Evolutionary conservation across 208 protist genomes (phyloP), one percentile per base, ranked within the genome.

Genomic region (Trypanosoma lewisi): DNA sequence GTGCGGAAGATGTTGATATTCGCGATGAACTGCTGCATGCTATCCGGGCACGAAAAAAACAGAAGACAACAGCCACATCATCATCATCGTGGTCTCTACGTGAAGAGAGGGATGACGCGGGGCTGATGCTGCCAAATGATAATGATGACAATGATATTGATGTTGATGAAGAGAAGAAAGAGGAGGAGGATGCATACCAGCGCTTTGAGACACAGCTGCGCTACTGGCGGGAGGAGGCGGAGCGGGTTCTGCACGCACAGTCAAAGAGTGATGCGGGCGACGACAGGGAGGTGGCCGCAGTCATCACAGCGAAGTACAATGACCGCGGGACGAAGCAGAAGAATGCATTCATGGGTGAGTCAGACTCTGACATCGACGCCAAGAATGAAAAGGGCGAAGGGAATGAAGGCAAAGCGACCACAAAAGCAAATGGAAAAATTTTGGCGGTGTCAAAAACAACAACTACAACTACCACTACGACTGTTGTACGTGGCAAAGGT

Each of bases 11-110:
- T 47, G 19, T 27, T 14, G 70, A 69, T 31, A 60, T 78, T 23
- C 67, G 81, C 11, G 39, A 77, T 31, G 75, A 74, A 55, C 64
- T 89, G 28, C 70, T 73, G 36, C 41, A 67, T 11, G 53, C 45
- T 2, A 73, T 73, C 48, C 58, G 47, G 28, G 42, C 57, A 34
- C 50, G 37, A 42, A 63, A 56, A 33, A 37, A 27, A 36, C 25
- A 31, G 33, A 37, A 4, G 33, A 27, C 14, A 34, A 62, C 36
- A n/a, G n/a, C n/a, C n/a, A 48, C 9, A 11, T 11, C 34, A 41
- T 42, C 21, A 53, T 34, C 7, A 49, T 19, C 44, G 11, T n/a
- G 39, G 9, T 21, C 9, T 12, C 21, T 21, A 19, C 2, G 30
- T 16, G 42, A 23, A 9, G 52, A 34, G 19, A 53, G 31, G 30